These are phyloP conservation scores for Paracoccidioides lutzii DNA, from an alignment of 2,329 filamentous ascomycete species.

Conservation along the genomic window DNA sequence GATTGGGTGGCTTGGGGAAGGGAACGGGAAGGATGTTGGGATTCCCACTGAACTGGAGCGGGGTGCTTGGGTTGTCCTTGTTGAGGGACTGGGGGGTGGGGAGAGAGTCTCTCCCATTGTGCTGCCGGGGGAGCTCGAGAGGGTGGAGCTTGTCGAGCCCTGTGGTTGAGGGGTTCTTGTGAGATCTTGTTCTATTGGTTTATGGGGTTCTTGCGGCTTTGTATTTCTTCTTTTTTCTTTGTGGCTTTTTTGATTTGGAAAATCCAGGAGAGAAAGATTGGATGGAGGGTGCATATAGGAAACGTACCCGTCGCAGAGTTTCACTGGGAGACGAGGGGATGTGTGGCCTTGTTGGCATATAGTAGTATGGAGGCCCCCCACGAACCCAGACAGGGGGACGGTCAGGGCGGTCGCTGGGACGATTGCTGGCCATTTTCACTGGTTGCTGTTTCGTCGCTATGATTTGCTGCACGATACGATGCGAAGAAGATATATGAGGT, in stretches of 20 bases:
- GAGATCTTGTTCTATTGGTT: neutral
- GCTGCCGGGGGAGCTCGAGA: conserved; percentile 8
- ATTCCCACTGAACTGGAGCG: too few species aligned
- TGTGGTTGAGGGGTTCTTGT: conserved; percentile 5
- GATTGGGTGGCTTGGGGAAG: conserved; percentile 8
- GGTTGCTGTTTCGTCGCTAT: neutral
- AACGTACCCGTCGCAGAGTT: conserved; percentile 6
- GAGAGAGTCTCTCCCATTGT: conserved; percentile 4
- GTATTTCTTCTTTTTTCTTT: neutral
- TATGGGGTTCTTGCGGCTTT: neutral
- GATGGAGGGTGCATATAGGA: neutral
- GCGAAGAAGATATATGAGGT: too few species aligned
- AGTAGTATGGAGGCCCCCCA: conserved; percentile 11
- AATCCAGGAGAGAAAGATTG: neutral
- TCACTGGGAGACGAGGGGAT: neutral
- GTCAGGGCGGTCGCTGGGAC: conserved; percentile 10
- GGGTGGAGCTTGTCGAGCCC: conserved; percentile 18
- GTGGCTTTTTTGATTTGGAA: neutral
- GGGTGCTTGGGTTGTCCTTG: neutral
- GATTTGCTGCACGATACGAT: too few species aligned
- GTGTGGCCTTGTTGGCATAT: conserved; percentile 4
- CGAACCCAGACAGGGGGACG: conserved; percentile 12
- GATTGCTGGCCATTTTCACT: conserved; percentile 1
- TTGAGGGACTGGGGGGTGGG: neutral
- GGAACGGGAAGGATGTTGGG: conserved; percentile 10